These are phyloP conservation scores for Sporothrix humicola DNA, from an alignment of 2,329 filamentous ascomycete genomes.

Conservation along the genomic window DNA sequence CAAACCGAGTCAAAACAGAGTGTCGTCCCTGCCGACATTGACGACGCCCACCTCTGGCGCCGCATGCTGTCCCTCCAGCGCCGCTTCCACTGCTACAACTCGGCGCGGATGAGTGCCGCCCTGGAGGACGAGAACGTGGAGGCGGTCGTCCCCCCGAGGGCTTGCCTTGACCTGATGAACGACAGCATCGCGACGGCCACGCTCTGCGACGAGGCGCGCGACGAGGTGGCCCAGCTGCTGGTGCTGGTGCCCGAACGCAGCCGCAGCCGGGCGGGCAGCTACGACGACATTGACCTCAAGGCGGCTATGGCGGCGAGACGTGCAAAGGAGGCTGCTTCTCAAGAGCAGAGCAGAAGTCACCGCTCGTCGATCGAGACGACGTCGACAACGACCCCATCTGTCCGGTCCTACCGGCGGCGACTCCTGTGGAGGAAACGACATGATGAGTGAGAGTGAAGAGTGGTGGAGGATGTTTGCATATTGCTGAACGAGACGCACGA, in stretches of 20 bases:
- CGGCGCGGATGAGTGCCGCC: slow-evolving; percentile 52
- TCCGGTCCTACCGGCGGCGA: not conserved
- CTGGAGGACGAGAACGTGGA: slow-evolving; percentile 47
- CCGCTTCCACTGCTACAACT: slow-evolving; percentile 52
- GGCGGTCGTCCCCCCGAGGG: slow-evolving; percentile 44
- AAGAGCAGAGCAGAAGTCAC: no score
- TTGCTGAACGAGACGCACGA: not conserved
- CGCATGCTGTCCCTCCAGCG: slow-evolving; percentile 52
- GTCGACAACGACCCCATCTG: no score
- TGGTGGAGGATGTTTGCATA: no score
- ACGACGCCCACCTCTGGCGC: slow-evolving; percentile 49
- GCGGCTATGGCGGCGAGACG: not conserved
- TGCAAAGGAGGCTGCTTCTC: not conserved
- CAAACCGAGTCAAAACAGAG: no score
- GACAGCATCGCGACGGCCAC: slow-evolving; percentile 41
- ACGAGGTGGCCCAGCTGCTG: slow-evolving; percentile 40
- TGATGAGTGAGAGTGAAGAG: not conserved
- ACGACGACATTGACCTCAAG: not conserved
- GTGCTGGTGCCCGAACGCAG: slow-evolving; percentile 1
- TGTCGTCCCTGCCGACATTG: slow-evolving; percentile 36
- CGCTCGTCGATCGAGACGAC: no score
- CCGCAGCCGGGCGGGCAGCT: slow-evolving; percentile 11
- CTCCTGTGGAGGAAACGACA: not conserved
- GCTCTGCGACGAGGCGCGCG: slow-evolving; percentile 41
- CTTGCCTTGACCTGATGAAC: slow-evolving; percentile 45